phyloP scores from a whole-genome alignment of 75 land plant species.

The Picea sitchensis region DNA sequence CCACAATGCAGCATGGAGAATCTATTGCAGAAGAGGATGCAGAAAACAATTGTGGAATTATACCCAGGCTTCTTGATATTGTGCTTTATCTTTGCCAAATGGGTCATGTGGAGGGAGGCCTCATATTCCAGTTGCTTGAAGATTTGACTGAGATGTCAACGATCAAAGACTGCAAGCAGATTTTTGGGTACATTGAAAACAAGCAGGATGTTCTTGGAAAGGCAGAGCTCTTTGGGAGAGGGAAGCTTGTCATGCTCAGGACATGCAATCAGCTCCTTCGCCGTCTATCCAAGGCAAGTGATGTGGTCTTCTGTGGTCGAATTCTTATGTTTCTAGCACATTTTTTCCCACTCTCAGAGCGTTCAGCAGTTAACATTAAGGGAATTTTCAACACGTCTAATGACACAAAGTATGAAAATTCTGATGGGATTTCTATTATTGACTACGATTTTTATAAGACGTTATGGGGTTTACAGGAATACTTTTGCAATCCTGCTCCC shows the following conservation, averaged over 20 bases:
- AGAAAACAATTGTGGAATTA: constrained; percentile 51
- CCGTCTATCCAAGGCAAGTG: constrained; percentile 95
- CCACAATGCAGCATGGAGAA: constrained; percentile 80
- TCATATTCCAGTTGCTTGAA: constrained; percentile 97
- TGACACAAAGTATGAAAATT: constrained; percentile 96
- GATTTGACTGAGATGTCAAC: constrained; percentile 99
- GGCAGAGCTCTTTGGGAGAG: constrained; percentile 97
- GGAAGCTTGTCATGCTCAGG: constrained; percentile 98
- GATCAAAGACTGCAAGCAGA: constrained; percentile 92
- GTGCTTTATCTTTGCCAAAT: constrained; percentile 93
- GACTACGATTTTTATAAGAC: constrained; percentile 98
- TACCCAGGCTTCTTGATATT: constrained; percentile 89
- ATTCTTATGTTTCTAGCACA: constrained; percentile 99
- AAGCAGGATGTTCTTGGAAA: constrained; percentile 92
- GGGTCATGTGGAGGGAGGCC: constrained; percentile 93
- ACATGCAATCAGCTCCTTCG: constrained; percentile 99
- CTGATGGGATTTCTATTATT: constrained; percentile 74
- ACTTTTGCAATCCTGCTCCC: constrained; percentile 75
- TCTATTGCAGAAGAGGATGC: constrained; percentile 68
- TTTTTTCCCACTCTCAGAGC: constrained; percentile 94
- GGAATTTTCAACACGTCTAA: constrained; percentile 96
- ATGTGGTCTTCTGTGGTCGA: constrained; percentile 98
- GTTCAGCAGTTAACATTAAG: constrained; percentile 97
- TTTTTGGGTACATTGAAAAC: constrained; percentile 92
- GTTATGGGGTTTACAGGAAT: constrained; percentile 98